Conservation (phyloP, 129 eudicot species). For the Chrysanthemum seticuspe region DNA sequence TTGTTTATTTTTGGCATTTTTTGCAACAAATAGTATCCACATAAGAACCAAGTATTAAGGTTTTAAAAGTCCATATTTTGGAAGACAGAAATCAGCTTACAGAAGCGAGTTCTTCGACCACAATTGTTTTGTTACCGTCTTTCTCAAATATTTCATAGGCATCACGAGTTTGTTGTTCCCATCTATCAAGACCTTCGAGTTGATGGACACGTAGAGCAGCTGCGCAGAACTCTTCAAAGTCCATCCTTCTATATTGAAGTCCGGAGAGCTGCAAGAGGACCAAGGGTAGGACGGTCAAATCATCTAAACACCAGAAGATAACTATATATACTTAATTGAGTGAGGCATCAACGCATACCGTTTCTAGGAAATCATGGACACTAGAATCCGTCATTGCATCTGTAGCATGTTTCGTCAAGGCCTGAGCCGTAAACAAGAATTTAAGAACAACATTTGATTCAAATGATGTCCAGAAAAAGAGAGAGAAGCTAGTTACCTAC, state of each 20-base stretch:
- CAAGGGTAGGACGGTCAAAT: conserved; percentile 19
- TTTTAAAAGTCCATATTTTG: background rate
- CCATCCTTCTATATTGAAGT: conserved; percentile 36
- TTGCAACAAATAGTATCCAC: background rate
- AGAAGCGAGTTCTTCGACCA: conserved; percentile 39
- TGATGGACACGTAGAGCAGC: conserved; percentile 36
- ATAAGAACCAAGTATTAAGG: background rate
- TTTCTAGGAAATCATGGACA: conserved; percentile 34
- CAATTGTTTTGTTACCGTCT: conserved; percentile 35
- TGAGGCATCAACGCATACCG: conserved; percentile 13
- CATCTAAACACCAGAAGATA: background rate
- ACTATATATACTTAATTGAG: background rate
- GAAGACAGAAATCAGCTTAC: conserved; percentile 17
- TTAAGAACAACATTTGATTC: conserved; percentile 5
- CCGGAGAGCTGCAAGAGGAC: conserved; percentile 24
- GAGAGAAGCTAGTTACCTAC: conserved; percentile 18
- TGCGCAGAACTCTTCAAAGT: conserved; percentile 41
- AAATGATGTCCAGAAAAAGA: conserved; percentile 1
- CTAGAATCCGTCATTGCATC: conserved; percentile 34
- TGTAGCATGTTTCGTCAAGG: conserved; percentile 26
- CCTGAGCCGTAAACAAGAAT: conserved; percentile 16
- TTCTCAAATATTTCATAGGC: conserved; percentile 36
- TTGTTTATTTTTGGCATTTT: background rate
- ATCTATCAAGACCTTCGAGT: conserved; percentile 32
- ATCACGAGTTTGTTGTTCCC: conserved; percentile 26